phyloP scores from a whole-genome alignment of 2,329 filamentous ascomycete genomes.

The Sporothrix dimorphospora region DNA sequence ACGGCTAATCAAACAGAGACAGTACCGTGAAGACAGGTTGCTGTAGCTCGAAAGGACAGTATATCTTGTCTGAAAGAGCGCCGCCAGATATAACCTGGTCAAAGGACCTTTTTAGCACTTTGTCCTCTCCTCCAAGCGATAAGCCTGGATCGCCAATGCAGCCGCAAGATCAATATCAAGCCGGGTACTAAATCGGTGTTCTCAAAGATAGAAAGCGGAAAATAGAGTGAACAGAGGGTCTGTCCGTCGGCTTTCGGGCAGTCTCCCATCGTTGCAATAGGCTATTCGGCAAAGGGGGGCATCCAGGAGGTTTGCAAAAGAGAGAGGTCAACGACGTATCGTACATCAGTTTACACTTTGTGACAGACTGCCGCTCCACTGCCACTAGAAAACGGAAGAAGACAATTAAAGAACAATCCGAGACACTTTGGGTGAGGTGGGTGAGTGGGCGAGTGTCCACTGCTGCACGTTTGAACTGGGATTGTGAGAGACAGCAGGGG shows the following conservation, averaged over 20 bases:
- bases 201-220: not conserved
- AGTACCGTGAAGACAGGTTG: not conserved
- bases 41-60: not conserved
- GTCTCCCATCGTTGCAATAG: not conserved
- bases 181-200: not conserved
- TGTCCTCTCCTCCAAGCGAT: not conserved
- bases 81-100: conserved; percentile 3
- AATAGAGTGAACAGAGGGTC: conserved; percentile 10
- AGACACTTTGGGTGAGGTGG: not conserved
- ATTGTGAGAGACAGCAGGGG: not conserved
- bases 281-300: not conserved
- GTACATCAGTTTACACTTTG: not conserved
- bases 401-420: conserved; percentile 4
- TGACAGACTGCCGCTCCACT: not conserved
- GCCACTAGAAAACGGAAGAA: conserved; percentile 3
- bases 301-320: too few species aligned
- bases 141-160: conserved; percentile 12
- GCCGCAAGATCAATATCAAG: not conserved
- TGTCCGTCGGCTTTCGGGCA: conserved; percentile 5
- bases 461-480: conserved; percentile 1
- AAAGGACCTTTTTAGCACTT: conserved; percentile 3
- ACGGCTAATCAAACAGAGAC: not conserved
- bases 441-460: too few species aligned
- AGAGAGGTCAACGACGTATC: too few species aligned
- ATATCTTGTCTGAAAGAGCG: not conserved